phyloP scores from a whole-genome alignment of 1,284 basidiomycete genomes.

The Sporisorium graminicola region DNA sequence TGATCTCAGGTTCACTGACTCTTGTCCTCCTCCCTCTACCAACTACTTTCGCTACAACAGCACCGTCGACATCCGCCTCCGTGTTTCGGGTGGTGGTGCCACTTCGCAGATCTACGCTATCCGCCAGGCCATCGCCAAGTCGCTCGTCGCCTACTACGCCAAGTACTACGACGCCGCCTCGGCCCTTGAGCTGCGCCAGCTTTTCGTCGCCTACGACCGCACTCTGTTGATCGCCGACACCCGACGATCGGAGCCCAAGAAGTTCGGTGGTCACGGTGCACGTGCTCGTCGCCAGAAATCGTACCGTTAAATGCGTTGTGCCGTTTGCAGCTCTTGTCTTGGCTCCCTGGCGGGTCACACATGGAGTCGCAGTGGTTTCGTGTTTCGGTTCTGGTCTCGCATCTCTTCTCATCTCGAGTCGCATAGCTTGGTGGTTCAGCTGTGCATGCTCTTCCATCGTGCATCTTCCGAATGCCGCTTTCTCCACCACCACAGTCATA shows the following conservation, averaged over 20 bases:
- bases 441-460: constrained; percentile 4
- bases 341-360: neutral
- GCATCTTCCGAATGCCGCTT: constrained; percentile 11
- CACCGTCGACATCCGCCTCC: constrained; percentile 91
- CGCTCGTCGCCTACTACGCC: constrained; percentile 94
- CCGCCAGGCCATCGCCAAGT: constrained; percentile 98
- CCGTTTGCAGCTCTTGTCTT: neutral
- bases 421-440: constrained; percentile 44
- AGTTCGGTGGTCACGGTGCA: constrained; percentile 73
- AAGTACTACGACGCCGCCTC: constrained; percentile 99
- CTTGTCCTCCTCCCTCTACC: neutral
- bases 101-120: constrained; percentile 99
- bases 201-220: constrained; percentile 73
- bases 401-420: constrained; percentile 14
- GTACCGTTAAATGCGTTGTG: constrained; percentile 47
- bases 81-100: constrained; percentile 99
- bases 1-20: constrained; percentile 12
- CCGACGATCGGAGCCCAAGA: constrained; percentile 98
- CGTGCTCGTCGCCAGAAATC: constrained; percentile 70
- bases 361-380: constrained; percentile 15
- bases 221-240: constrained; percentile 97
- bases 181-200: constrained; percentile 73
- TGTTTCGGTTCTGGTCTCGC: constrained; percentile 36
- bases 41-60: constrained; percentile 22
- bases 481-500: constrained; percentile 28